Evolutionary conservation across 306 rosid genomes (phyloP).

Genomic region (cucumber (Cucumis sativus)): DNA sequence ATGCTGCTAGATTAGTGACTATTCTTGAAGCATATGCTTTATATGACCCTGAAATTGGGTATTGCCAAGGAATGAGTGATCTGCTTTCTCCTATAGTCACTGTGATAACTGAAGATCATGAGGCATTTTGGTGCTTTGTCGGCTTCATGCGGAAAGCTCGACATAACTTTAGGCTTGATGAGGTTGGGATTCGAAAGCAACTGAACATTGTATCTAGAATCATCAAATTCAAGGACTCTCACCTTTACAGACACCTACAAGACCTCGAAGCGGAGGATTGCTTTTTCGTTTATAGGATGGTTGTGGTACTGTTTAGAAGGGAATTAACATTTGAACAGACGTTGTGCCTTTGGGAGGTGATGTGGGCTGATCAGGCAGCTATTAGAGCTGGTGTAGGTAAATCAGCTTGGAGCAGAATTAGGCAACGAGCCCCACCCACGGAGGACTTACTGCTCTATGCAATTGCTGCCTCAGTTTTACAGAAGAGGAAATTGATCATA

Average conservation of each 20-base stretch:
- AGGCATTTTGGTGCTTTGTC: conserved; percentile 99
- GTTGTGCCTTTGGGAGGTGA: conserved; percentile 95
- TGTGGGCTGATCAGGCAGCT: conserved; percentile 99
- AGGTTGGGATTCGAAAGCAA: conserved; percentile 92
- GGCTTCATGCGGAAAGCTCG: conserved; percentile 99
- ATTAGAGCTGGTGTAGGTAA: conserved; percentile 82
- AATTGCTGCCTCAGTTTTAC: conserved; percentile 89
- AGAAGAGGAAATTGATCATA: conserved; percentile 78
- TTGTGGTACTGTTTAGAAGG: conserved; percentile 91
- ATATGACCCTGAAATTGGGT: conserved; percentile 91
- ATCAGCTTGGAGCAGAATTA: conserved; percentile 91
- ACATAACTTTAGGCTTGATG: conserved; percentile 96
- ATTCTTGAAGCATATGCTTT: conserved; percentile 97
- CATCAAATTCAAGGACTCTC: conserved; percentile 75
- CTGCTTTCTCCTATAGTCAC: conserved; percentile 82
- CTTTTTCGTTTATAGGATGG: conserved; percentile 97
- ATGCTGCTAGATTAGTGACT: conserved; percentile 89
- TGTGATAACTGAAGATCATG: conserved; percentile 77
- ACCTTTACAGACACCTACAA: conserved; percentile 84
- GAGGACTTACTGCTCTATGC: conserved; percentile 86
- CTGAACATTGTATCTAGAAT: conserved; percentile 74
- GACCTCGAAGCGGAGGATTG: conserved; percentile 97
- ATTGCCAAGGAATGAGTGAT: conserved; percentile 99
- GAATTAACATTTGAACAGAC: conserved; percentile 96
- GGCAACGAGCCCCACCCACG: conserved; percentile 97